Evolutionary conservation across 1,284 basidiomycete species (phyloP).

Genomic region (Ustilago xerochloae): DNA sequence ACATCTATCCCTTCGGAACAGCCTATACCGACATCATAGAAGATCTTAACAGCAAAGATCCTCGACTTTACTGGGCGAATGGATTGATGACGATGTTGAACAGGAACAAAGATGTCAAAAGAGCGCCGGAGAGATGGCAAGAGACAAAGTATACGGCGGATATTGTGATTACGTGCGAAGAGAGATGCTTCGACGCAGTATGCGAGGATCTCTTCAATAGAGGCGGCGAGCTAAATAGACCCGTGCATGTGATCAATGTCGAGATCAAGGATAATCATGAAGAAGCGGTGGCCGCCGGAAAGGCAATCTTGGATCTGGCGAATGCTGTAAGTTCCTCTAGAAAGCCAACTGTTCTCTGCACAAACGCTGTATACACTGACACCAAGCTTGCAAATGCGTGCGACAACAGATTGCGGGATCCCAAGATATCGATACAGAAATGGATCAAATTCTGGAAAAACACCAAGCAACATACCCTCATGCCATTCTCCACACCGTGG

Average conservation of each 20-base stretch:
- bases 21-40: slow-evolving; percentile 96
- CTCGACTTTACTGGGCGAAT: slow-evolving; percentile 87
- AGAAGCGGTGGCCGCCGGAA: slow-evolving; percentile 93
- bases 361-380: no score
- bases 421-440: slow-evolving; percentile 88
- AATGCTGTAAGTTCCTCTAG: slow-evolving; percentile 76
- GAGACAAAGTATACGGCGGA: slow-evolving; percentile 87
- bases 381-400: no score
- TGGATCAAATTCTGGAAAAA: slow-evolving; percentile 82
- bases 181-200: slow-evolving; percentile 97
- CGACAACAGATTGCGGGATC: slow-evolving; percentile 81
- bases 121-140: slow-evolving; percentile 96
- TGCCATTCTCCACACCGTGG: slow-evolving; percentile 83
- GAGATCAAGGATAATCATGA: slow-evolving; percentile 99
- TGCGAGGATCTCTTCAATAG: slow-evolving; percentile 92
- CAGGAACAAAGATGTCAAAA: slow-evolving; percentile 90
- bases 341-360: no score
- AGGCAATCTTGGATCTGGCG: slow-evolving; percentile 93
- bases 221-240: slow-evolving; percentile 90
- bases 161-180: slow-evolving; percentile 98
- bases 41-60: slow-evolving; percentile 88
- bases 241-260: slow-evolving; percentile 96
- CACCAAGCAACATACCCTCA: slow-evolving; percentile 93
- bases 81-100: slow-evolving; percentile 98
- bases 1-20: slow-evolving; percentile 97